Conservation (phyloP, 208 protist genomes). For the Vickermania ingenoplastis region DNA sequence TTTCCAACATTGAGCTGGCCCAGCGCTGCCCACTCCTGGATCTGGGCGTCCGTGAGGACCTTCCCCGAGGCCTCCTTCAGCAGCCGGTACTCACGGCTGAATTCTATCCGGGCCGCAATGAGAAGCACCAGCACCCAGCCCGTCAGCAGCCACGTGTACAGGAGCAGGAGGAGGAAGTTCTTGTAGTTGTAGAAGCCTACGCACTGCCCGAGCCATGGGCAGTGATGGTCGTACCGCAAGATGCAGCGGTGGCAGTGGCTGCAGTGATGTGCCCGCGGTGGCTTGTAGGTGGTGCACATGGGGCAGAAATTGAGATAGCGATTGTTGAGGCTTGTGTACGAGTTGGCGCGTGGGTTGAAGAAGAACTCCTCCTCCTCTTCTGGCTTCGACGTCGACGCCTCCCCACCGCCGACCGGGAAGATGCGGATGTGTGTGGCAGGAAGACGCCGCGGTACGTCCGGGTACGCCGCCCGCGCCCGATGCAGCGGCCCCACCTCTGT, state of each 20-base stretch:
- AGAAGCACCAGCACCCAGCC: constrained; percentile 52
- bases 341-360: constrained; percentile 41
- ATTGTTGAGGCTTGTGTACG: constrained; percentile 54
- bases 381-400: neutral
- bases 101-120: constrained; percentile 12
- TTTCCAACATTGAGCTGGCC: constrained; percentile 55
- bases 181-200: constrained; percentile 92
- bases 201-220: constrained; percentile 87
- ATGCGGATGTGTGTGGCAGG: neutral
- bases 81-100: neutral
- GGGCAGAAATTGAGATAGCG: constrained; percentile 65
- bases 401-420: neutral
- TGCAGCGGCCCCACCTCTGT: neutral
- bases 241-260: constrained; percentile 82
- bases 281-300: constrained; percentile 79
- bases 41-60: neutral
- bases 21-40: constrained; percentile 7
- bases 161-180: constrained; percentile 71
- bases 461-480: constrained; percentile 8
- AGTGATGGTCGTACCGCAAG: constrained; percentile 91
- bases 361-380: constrained; percentile 38
- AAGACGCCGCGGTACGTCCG: constrained; percentile 1
- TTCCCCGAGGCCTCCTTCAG: neutral
- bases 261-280: constrained; percentile 84
- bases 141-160: constrained; percentile 71